A percentile compares a stretch with the other conserved stretches of the same genome.
phyloP scores from a whole-genome alignment of 2,329 filamentous ascomycete species.

The Fusarium austroafricanum region DNA sequence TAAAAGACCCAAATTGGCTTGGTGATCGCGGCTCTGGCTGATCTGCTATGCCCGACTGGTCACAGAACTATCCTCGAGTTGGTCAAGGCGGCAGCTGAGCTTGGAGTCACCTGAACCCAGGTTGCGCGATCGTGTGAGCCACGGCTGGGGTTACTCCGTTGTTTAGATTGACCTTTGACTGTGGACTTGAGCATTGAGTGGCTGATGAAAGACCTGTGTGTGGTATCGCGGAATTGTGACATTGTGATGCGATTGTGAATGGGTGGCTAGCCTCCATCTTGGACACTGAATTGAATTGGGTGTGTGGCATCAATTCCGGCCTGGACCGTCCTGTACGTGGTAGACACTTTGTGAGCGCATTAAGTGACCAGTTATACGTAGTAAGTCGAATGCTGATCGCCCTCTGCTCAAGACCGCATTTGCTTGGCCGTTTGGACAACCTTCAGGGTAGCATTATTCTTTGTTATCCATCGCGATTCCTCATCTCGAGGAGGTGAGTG shows the following conservation, averaged over 20 bases:
- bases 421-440: slow-evolving; percentile 2
- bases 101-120: slow-evolving; percentile 34
- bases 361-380: slow-evolving; percentile 1
- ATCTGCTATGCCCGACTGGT: slow-evolving; percentile 26
- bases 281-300: neutral
- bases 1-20: slow-evolving; percentile 28
- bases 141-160: slow-evolving; percentile 25
- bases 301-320: neutral
- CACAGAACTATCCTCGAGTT: slow-evolving; percentile 15
- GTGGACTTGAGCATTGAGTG: slow-evolving; percentile 16
- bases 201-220: slow-evolving; percentile 13
- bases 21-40: slow-evolving; percentile 31
- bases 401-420: neutral
- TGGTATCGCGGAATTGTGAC: slow-evolving; percentile 26
- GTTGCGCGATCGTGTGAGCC: slow-evolving; percentile 29
- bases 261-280: slow-evolving; percentile 17
- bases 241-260: slow-evolving; percentile 16
- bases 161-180: slow-evolving; percentile 7
- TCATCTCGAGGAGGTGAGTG: slow-evolving; percentile 5
- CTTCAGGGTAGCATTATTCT: slow-evolving; percentile 15
- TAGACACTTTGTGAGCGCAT: neutral
- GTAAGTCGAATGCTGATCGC: neutral
- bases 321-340: neutral
- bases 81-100: slow-evolving; percentile 32
- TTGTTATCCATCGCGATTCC: slow-evolving; percentile 22